A percentile compares a stretch with the other conserved stretches of the same genome.
Evolutionary conservation across 306 rosid species (phyloP).

Genomic region (Vigna angularis): DNA sequence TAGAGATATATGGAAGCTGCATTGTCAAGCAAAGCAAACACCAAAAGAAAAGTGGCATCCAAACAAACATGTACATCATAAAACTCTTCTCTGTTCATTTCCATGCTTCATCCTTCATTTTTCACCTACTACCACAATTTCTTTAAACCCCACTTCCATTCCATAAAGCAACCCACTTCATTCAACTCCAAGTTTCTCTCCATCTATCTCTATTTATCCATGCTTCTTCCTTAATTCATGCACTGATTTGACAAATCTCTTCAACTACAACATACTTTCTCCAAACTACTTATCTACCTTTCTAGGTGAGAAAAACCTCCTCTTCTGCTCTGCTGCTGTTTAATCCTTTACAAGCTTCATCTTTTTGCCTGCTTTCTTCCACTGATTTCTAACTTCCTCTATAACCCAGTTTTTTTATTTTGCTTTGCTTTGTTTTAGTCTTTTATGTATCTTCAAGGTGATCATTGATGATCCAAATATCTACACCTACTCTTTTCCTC

Average conservation of each 20-base stretch:
- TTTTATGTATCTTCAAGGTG: conserved; percentile 17
- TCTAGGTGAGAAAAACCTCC: not conserved
- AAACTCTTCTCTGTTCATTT: conserved; percentile 47
- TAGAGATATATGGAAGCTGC: conserved; percentile 63
- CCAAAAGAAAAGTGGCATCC: conserved; percentile 43
- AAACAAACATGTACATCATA: conserved; percentile 49
- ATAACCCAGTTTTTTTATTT: not conserved
- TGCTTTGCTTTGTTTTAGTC: not conserved
- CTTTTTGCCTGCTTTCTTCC: not conserved
- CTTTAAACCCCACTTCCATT: conserved; percentile 40
- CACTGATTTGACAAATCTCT: conserved; percentile 36
- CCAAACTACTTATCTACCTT: not conserved
- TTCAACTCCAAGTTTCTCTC: conserved; percentile 48
- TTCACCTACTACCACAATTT: conserved; percentile 53
- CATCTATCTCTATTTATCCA: not conserved
- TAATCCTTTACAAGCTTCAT: not conserved
- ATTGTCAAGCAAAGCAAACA: conserved; percentile 70
- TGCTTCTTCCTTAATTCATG: conserved; percentile 49
- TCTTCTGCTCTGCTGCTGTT: conserved; percentile 8
- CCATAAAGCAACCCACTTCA: conserved; percentile 23
- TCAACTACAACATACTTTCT: not conserved
- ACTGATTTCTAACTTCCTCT: not conserved
- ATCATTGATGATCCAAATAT: conserved; percentile 22
- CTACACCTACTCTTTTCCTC: conserved; percentile 33
- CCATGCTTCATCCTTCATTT: conserved; percentile 41